Base-by-base conservation (phyloP, 495 filamentous ascomycete species). In the Diplogelasinospora grovesii region DNA sequence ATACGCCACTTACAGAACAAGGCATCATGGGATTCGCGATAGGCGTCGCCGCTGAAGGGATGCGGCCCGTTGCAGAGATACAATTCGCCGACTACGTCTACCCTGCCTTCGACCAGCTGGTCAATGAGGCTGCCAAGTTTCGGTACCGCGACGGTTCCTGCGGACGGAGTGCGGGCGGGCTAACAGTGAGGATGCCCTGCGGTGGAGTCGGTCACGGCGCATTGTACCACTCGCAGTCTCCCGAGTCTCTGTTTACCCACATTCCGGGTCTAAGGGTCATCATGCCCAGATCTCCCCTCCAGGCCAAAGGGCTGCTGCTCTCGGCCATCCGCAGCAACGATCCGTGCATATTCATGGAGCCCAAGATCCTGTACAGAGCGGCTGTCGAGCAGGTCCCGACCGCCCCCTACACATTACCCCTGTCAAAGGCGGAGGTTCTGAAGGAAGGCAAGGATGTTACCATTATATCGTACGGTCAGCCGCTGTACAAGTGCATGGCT, bases 41-140 rank as follows among this genome's bases (percentile, higher is more conserved):
- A 53, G 92, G 92, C 2, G 77, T 80, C 13, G 90, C 90, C 0
- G 82, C 86, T 14, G 82, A 95, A 64, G 92, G 92, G 5, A 87
- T 95, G 84, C 85, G 83, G 36, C 85, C 92, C 0, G 78, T 98
- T 13, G 90, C 93, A 1, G 92, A 98, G 66, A 92, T 98, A 37
- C 92, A 98, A 63, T 98, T 98, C 54, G 93, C 92, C 24, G 92
- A 98, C 63, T 98, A 98, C 60, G 81, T 98, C 28, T 97, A 82
- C 61, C 92, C 92, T 2, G 89, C 92, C 1, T 97, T 97, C 49
- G 92, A 98, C 56, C 92, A 98, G 73, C 72, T 98, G 26, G 89
- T 97, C 46, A 97, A 97, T 56, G 92, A 98, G 63, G 89, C 89
- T 3, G 87, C 88, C 35, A 98, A 97, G 67, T 85, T 86, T 47